Evolutionary conservation across 768 basidiomycete species (phyloP).

Genomic region (Mycena polygramma): DNA sequence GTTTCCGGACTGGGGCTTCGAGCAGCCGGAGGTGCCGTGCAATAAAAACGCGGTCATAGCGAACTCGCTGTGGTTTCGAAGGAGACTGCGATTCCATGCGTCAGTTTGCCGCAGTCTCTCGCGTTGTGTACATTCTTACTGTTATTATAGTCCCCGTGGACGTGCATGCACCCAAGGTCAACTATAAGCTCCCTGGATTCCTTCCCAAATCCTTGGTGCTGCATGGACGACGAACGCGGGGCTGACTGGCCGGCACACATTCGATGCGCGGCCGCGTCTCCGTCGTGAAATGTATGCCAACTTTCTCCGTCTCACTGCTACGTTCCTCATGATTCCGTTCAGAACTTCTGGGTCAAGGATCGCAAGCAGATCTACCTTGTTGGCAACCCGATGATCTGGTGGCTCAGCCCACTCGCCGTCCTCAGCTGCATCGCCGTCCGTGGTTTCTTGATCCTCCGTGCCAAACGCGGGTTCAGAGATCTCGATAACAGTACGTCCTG

Average conservation of each 20-base stretch:
- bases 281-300: slow-evolving; percentile 90
- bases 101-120: slow-evolving; percentile 45
- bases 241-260: slow-evolving; percentile 93
- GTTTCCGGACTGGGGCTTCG: slow-evolving; percentile 95
- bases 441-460: slow-evolving; percentile 86
- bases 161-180: slow-evolving; percentile 86
- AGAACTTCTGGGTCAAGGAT: slow-evolving; percentile 99
- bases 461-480: slow-evolving; percentile 92
- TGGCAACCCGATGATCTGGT: slow-evolving; percentile 98
- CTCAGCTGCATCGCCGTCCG: slow-evolving; percentile 75
- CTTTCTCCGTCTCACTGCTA: slow-evolving; percentile 38
- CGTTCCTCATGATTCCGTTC: slow-evolving; percentile 24
- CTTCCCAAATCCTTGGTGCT: slow-evolving; percentile 91
- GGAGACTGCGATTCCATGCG: slow-evolving; percentile 83
- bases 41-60: slow-evolving; percentile 94
- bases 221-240: slow-evolving; percentile 98
- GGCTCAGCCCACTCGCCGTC: slow-evolving; percentile 78
- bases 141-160: slow-evolving; percentile 68
- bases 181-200: slow-evolving; percentile 91
- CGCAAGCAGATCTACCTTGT: slow-evolving; percentile 95
- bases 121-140: not conserved
- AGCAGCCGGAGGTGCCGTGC: slow-evolving; percentile 99
- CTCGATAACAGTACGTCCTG: slow-evolving; percentile 86
- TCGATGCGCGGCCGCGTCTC: slow-evolving; percentile 86
- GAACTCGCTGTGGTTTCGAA: slow-evolving; percentile 96